Conservation (phyloP, 2,329 filamentous ascomycete genomes). For the Allantophomopsis cytisporea region DNA sequence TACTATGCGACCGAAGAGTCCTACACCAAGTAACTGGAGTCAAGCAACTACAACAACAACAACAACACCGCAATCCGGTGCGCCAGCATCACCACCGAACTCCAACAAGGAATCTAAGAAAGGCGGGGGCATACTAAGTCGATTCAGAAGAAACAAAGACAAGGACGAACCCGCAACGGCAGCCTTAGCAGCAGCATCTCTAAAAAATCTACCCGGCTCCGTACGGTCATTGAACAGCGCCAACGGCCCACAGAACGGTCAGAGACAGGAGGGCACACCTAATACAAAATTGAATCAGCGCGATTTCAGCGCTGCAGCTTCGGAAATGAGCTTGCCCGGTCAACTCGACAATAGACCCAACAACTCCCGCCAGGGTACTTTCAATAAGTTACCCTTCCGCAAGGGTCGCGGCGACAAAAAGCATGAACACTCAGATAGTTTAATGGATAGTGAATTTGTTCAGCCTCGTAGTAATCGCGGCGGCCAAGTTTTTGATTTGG, state of each 20-base stretch:
- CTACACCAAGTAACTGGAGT: conserved; percentile 55
- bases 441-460: conserved; percentile 15
- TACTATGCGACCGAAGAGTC: conserved; percentile 59
- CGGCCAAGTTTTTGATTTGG: conserved; percentile 56
- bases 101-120: conserved; percentile 19
- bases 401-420: conserved; percentile 37
- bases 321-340: conserved; percentile 12
- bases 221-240: conserved; percentile 33
- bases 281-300: conserved; percentile 15
- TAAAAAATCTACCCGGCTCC: conserved; percentile 35
- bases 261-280: conserved; percentile 1
- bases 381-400: conserved; percentile 45
- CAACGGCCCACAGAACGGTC: conserved; percentile 5
- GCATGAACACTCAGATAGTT: conserved; percentile 41
- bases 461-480: conserved; percentile 29
- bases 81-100: conserved; percentile 28
- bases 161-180: conserved; percentile 34
- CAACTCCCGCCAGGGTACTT: conserved; percentile 13
- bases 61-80: conserved; percentile 22
- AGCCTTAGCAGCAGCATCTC: conserved; percentile 14
- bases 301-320: conserved; percentile 14
- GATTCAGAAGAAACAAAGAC: conserved; percentile 27
- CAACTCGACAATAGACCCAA: conserved; percentile 6
- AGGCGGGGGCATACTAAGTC: conserved; percentile 8
- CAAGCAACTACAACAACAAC: conserved; percentile 8